Conservation (phyloP, 805 yeast species). For the Candida schatavii region DNA sequence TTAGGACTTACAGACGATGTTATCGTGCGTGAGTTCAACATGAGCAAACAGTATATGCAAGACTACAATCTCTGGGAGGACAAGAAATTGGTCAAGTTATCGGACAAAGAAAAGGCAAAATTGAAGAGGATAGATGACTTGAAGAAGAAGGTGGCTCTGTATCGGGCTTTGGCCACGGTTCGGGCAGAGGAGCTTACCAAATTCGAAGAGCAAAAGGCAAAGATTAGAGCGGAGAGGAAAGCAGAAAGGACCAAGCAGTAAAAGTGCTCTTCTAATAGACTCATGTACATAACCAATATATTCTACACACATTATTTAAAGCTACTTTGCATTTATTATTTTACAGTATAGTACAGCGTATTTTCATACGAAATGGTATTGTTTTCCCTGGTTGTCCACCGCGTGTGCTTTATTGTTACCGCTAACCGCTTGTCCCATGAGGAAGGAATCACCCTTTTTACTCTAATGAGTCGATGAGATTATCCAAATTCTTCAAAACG, state of each 20-base stretch:
- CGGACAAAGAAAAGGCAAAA: constrained; percentile 33
- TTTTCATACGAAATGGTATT: no score
- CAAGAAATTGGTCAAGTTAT: constrained; percentile 53
- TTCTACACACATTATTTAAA: neutral
- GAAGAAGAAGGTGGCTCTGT: constrained; percentile 38
- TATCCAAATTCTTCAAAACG: constrained; percentile 18
- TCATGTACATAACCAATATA: neutral
- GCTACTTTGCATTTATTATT: neutral
- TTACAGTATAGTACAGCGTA: neutral
- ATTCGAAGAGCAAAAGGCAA: constrained; percentile 3
- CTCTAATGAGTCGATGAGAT: constrained; percentile 15
- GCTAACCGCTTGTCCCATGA: no score
- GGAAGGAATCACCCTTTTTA: no score
- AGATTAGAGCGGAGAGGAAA: neutral
- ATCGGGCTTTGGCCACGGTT: constrained; percentile 37
- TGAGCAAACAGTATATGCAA: constrained; percentile 76
- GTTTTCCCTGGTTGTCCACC: no score
- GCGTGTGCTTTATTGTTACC: no score
- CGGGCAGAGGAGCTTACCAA: constrained; percentile 22
- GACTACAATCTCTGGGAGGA: constrained; percentile 79
- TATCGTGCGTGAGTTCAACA: constrained; percentile 74
- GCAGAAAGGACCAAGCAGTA: neutral
- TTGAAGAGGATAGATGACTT: constrained; percentile 27
- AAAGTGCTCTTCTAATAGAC: neutral
- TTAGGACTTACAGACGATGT: constrained; percentile 83